These are phyloP conservation scores for Glaciozyma antarctica DNA, from an alignment of 768 basidiomycete genomes.

Conservation along the genomic window DNA sequence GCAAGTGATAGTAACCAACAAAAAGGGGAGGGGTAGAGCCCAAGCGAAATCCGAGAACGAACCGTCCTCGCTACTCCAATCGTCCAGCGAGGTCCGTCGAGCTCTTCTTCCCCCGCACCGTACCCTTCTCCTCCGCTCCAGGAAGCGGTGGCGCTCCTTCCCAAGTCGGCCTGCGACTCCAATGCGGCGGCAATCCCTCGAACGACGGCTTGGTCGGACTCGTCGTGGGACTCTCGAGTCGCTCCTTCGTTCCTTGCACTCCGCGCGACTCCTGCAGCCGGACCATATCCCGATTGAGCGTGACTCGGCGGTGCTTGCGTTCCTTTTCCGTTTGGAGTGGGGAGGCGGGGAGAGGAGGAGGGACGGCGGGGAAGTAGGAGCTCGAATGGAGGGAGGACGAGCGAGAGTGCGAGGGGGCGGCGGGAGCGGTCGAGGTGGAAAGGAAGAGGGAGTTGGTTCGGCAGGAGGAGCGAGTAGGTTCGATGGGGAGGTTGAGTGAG, in stretches of 20 bases:
- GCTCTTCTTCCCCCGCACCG: no score
- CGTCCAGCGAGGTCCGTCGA: no score
- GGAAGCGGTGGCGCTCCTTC: no score
- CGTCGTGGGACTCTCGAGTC: background rate
- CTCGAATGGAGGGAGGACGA: background rate
- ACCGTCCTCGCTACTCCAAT: no score
- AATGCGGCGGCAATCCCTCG: background rate
- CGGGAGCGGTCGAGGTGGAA: background rate
- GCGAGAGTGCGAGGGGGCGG: background rate
- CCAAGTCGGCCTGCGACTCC: no score
- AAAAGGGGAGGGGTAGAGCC: no score
- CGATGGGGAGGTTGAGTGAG: background rate
- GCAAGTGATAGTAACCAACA: no score
- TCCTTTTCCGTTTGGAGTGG: conserved; percentile 9
- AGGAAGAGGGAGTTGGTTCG: background rate
- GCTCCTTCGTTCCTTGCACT: background rate
- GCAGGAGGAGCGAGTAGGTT: background rate
- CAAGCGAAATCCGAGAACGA: no score
- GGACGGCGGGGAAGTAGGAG: background rate
- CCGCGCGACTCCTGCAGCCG: background rate
- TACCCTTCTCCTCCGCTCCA: no score
- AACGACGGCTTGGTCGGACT: background rate
- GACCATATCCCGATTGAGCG: background rate
- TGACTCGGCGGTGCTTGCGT: conserved; percentile 8
- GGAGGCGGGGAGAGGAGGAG: conserved; percentile 25